A percentile compares a stretch with the other conserved stretches of the same genome.
phyloP scores from a whole-genome alignment of 495 filamentous ascomycete species.

The Xylaria sp. region DNA sequence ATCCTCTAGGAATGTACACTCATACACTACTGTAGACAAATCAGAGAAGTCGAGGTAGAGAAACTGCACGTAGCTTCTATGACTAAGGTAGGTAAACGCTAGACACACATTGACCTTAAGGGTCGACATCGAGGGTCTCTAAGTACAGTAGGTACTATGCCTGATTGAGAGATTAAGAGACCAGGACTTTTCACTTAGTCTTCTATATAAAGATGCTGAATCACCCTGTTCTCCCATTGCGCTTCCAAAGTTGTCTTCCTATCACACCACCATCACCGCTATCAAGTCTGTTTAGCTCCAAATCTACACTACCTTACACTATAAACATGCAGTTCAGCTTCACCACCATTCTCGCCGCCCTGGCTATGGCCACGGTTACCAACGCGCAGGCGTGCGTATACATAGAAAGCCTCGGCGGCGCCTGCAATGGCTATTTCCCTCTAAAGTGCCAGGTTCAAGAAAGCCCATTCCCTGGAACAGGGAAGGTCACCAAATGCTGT shows the following conservation, averaged over 20 bases:
- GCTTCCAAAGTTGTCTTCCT: slow-evolving; percentile 11
- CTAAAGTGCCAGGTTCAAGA: slow-evolving; percentile 15
- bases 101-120: slow-evolving; percentile 5
- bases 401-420: slow-evolving; percentile 24
- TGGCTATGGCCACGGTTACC: slow-evolving; percentile 20
- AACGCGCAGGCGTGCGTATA: slow-evolving; percentile 16
- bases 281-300: slow-evolving; percentile 17
- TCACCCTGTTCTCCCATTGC: slow-evolving; percentile 13
- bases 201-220: slow-evolving; percentile 24
- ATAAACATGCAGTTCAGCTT: slow-evolving; percentile 26
- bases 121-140: slow-evolving; percentile 4
- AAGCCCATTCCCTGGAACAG: slow-evolving; percentile 22
- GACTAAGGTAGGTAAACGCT: slow-evolving; percentile 17
- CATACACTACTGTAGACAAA: not conserved
- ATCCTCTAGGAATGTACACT: not conserved
- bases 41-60: not conserved
- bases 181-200: not conserved
- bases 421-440: slow-evolving; percentile 23
- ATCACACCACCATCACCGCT: slow-evolving; percentile 9
- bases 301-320: slow-evolving; percentile 22
- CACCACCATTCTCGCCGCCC: slow-evolving; percentile 21
- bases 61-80: not conserved
- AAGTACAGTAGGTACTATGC: slow-evolving; percentile 2
- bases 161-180: slow-evolving; percentile 14
- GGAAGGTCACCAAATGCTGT: slow-evolving; percentile 21